phyloP scores from a whole-genome alignment of 495 filamentous ascomycete genomes.

The Penicillium bovifimosum region DNA sequence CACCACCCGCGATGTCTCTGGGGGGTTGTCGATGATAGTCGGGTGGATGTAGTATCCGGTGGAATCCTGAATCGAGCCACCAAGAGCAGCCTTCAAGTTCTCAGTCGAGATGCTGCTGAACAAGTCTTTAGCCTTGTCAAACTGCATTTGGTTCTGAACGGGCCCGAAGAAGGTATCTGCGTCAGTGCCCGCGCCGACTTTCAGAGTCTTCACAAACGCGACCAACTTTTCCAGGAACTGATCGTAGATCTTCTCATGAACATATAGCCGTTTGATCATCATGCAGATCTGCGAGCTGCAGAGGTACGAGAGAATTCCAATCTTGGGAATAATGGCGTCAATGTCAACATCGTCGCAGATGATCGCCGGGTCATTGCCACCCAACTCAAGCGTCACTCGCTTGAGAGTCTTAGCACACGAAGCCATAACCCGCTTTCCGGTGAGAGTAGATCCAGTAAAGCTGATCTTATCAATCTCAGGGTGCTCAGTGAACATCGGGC shows the following conservation, averaged over 20 bases:
- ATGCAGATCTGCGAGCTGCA: conserved; percentile 54
- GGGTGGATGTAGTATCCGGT: conserved; percentile 51
- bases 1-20: conserved; percentile 45
- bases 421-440: conserved; percentile 60
- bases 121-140: conserved; percentile 47
- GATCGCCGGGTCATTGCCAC: conserved; percentile 65
- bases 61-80: conserved; percentile 27
- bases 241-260: conserved; percentile 63
- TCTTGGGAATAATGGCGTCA: conserved; percentile 49
- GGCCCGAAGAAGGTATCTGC: conserved; percentile 46
- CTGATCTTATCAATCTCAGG: conserved; percentile 60
- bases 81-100: conserved; percentile 36
- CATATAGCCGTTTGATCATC: conserved; percentile 60
- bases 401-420: conserved; percentile 58
- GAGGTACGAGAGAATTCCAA: conserved; percentile 47
- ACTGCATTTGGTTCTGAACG: conserved; percentile 57
- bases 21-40: conserved; percentile 56
- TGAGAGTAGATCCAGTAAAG: conserved; percentile 62
- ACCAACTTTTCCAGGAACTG: conserved; percentile 52
- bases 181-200: conserved; percentile 42
- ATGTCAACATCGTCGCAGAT: conserved; percentile 63
- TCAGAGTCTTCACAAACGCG: conserved; percentile 47
- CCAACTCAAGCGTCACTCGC: conserved; percentile 52
- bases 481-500: conserved; percentile 53
- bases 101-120: conserved; percentile 44